Conservation (phyloP, 345 rosid species). For the Leavenworthia alabamica region DNA sequence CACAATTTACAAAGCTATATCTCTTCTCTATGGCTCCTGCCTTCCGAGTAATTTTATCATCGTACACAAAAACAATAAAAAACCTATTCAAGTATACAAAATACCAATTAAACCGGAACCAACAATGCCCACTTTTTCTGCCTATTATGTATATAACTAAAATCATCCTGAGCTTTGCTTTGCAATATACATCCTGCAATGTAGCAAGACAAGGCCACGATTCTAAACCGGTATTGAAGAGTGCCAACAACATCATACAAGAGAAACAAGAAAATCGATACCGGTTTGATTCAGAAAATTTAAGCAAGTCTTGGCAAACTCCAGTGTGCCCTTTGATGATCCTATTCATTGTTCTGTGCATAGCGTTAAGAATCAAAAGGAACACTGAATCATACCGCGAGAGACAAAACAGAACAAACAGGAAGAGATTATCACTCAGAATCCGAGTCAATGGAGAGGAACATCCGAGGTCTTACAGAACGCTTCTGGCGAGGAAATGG, state of each 20-base stretch:
- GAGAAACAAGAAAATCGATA: not conserved
- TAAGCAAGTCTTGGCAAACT: slow-evolving; percentile 17
- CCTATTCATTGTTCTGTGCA: slow-evolving; percentile 30
- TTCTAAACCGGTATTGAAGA: slow-evolving; percentile 15
- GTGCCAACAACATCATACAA: slow-evolving; percentile 1
- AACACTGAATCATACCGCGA: slow-evolving; percentile 35
- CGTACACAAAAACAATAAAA: not conserved
- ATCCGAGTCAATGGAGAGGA: slow-evolving; percentile 74
- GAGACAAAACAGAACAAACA: slow-evolving; percentile 19
- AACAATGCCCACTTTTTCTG: slow-evolving; percentile 11
- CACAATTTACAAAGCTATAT: slow-evolving; percentile 23
- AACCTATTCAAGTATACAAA: slow-evolving; percentile 31
- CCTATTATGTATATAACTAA: slow-evolving; percentile 19
- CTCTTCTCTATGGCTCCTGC: slow-evolving; percentile 17
- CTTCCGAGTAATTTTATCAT: slow-evolving; percentile 10
- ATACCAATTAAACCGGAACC: slow-evolving; percentile 13
- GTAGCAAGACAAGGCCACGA: slow-evolving; percentile 25
- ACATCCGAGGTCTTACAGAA: slow-evolving; percentile 67
- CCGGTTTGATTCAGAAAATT: slow-evolving; percentile 18
- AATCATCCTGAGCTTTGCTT: slow-evolving; percentile 28
- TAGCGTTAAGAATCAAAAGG: slow-evolving; percentile 25
- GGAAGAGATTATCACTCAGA: slow-evolving; percentile 42
- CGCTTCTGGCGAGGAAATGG: slow-evolving; percentile 84
- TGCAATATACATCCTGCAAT: slow-evolving; percentile 19
- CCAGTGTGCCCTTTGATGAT: slow-evolving; percentile 11